Evolutionary conservation across 441 rosid genomes (phyloP).

Genomic region (Euphorbia schlechtendalii): DNA sequence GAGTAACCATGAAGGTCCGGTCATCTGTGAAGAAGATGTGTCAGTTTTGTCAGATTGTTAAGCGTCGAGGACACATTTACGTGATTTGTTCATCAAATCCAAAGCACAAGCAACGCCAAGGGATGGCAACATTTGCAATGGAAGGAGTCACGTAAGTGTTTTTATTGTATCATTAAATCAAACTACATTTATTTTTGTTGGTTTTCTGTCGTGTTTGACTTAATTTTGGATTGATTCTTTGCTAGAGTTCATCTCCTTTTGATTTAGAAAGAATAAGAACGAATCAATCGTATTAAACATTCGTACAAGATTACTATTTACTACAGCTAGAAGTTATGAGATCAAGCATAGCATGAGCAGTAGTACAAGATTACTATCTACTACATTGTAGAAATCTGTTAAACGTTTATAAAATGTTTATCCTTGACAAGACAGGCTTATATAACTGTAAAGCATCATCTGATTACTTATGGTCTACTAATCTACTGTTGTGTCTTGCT

Average conservation of each 20-base stretch:
- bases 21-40: constrained; percentile 97
- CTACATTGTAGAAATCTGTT: neutral
- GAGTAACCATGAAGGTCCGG: constrained; percentile 76
- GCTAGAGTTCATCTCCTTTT: neutral
- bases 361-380: no score
- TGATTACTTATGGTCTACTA: neutral
- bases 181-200: neutral
- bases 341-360: no score
- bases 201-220: neutral
- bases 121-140: constrained; percentile 46
- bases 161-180: neutral
- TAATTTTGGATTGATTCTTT: neutral
- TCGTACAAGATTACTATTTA: no score
- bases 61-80: constrained; percentile 79
- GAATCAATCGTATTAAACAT: no score
- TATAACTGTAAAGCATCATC: neutral
- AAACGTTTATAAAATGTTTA: neutral
- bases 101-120: constrained; percentile 92
- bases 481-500: neutral
- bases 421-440: no score
- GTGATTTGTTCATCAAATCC: constrained; percentile 71
- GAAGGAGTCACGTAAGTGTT: constrained; percentile 49
- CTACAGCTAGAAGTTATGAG: no score
- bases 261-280: neutral
- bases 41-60: constrained; percentile 74